Evolutionary conservation across 371 early-diverging fungal genomes (phyloP).

Genomic region (Rhizopus microsporus): DNA sequence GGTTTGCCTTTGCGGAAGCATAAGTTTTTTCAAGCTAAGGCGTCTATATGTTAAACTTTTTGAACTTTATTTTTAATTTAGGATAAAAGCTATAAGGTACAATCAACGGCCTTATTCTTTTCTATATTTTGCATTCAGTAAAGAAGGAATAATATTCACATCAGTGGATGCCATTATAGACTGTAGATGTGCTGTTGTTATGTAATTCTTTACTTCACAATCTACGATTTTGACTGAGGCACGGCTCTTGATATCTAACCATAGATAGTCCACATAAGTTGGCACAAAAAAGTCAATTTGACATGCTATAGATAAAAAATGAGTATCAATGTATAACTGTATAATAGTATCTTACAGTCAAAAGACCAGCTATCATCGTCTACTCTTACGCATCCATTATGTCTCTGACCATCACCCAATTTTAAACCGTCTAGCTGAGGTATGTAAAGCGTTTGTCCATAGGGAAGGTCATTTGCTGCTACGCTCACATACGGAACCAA

Average conservation of each 20-base stretch:
- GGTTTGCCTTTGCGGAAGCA: no score
- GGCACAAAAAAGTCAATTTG: slow-evolving; percentile 46
- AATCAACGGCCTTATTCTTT: background rate
- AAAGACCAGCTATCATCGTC: slow-evolving; percentile 44
- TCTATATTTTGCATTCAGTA: slow-evolving; percentile 9
- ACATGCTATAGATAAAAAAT: slow-evolving; percentile 21
- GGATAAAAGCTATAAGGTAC: background rate
- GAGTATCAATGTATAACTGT: background rate
- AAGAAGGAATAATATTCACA: slow-evolving; percentile 16
- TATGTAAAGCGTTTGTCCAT: slow-evolving; percentile 34
- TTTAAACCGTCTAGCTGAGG: slow-evolving; percentile 29
- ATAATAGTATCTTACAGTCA: slow-evolving; percentile 17
- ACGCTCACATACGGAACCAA: slow-evolving; percentile 39
- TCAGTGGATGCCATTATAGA: slow-evolving; percentile 19
- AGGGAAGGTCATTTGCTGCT: slow-evolving; percentile 35
- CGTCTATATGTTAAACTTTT: no score
- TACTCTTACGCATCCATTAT: slow-evolving; percentile 49
- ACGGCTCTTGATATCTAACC: slow-evolving; percentile 16
- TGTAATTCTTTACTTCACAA: slow-evolving; percentile 33
- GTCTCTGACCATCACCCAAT: slow-evolving; percentile 21
- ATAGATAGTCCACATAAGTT: slow-evolving; percentile 31
- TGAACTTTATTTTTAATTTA: no score
- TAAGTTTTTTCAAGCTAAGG: no score
- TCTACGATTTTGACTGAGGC: slow-evolving; percentile 9
- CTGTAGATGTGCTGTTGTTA: slow-evolving; percentile 23